Percentiles rank a stretch among this genome's conserved stretches.
phyloP scores from a whole-genome alignment of 1,139 yeast species.

The Hemisphaericaspora xylofermentans region DNA sequence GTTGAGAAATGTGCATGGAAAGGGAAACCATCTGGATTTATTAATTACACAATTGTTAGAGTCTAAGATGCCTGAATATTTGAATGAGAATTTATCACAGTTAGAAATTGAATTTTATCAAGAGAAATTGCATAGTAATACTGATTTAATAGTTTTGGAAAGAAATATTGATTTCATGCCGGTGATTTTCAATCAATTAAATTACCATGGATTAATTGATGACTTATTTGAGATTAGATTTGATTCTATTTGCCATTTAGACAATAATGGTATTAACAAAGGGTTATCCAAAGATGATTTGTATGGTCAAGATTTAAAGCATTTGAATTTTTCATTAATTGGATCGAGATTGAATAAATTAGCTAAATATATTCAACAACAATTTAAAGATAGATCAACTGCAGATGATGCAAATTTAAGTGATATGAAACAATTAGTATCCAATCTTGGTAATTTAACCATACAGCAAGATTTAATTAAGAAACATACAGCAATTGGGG shows the following conservation, averaged over 20 bases:
- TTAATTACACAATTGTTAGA: conserved; percentile 27
- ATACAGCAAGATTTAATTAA: conserved; percentile 66
- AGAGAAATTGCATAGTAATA: conserved; percentile 38
- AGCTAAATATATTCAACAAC: conserved; percentile 70
- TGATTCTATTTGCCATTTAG: conserved; percentile 35
- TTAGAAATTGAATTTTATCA: conserved; percentile 40
- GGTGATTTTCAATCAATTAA: conserved; percentile 71
- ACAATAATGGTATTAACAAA: conserved; percentile 16
- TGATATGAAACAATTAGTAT: conserved; percentile 72
- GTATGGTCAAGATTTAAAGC: conserved; percentile 47
- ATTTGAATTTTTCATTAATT: conserved; percentile 75
- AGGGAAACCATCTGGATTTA: conserved; percentile 40
- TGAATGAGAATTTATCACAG: conserved; percentile 28
- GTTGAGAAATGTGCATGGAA: conserved; percentile 38
- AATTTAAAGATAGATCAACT: conserved; percentile 48
- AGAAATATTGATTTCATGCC: conserved; percentile 73
- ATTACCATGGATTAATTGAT: conserved; percentile 79
- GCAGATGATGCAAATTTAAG: conserved; percentile 47
- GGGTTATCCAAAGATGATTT: conserved; percentile 27
- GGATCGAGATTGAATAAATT: conserved; percentile 69
- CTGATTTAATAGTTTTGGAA: conserved; percentile 74
- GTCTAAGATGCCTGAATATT: conserved; percentile 29
- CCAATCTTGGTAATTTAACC: conserved; percentile 66
- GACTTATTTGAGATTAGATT: conserved; percentile 60
- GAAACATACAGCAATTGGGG: conserved; percentile 76